These are phyloP conservation scores for Carex parvula DNA, from an alignment of 176 grass and related monocot genomes.

Conservation along the genomic window DNA sequence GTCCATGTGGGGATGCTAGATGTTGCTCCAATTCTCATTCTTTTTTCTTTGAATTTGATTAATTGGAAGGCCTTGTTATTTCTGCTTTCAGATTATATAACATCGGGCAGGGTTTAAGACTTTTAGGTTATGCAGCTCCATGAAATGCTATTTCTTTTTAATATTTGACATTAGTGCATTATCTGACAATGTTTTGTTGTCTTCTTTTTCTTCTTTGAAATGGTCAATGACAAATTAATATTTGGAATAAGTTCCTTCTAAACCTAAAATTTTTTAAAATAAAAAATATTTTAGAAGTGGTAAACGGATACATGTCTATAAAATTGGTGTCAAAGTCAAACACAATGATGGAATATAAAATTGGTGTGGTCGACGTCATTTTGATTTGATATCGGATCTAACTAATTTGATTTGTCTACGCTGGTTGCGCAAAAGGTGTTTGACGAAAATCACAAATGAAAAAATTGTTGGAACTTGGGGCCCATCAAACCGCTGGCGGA, in stretches of 20 bases:
- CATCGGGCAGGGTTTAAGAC: not conserved
- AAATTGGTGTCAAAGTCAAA: not conserved
- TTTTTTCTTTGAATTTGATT: not conserved
- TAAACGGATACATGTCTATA: not conserved
- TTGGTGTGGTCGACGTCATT: not conserved
- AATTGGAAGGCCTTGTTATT: not conserved
- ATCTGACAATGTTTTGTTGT: not conserved
- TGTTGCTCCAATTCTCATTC: conserved; percentile 10
- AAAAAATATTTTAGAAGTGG: not conserved
- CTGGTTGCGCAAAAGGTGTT: too few species aligned
- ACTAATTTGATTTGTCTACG: too few species aligned
- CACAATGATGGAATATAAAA: not conserved
- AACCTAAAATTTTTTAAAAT: too few species aligned
- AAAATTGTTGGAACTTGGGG: too few species aligned
- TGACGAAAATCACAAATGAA: too few species aligned
- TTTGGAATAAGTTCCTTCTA: too few species aligned
- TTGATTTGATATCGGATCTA: not conserved
- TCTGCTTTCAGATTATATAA: not conserved
- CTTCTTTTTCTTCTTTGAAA: not conserved
- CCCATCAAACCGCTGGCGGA: too few species aligned
- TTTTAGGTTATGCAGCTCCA: not conserved
- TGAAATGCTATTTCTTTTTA: not conserved
- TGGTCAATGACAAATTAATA: not conserved
- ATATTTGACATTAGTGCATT: not conserved
- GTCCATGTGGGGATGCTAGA: not conserved